Percentiles rank a stretch among this genome's conserved stretches.
These are phyloP conservation scores for Phytophthora boehmeriae DNA, from an alignment of 352 stramenopile genomes.

Conservation along the genomic window DNA sequence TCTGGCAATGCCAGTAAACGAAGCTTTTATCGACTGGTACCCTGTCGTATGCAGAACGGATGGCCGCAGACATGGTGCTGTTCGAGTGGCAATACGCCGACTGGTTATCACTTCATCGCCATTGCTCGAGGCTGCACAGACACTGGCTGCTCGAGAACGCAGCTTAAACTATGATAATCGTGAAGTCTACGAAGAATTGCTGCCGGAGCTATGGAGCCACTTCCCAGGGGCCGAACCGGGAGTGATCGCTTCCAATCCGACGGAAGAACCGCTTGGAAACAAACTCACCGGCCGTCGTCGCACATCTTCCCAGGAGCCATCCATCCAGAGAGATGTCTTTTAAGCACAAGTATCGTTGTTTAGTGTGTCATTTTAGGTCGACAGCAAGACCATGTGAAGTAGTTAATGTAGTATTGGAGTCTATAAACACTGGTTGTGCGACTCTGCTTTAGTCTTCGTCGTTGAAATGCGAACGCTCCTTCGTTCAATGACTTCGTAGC, in stretches of 20 bases:
- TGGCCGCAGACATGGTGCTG: conserved; percentile 55
- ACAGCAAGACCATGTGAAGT: conserved; percentile 6
- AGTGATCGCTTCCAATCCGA: conserved; percentile 18
- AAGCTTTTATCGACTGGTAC: conserved; percentile 74
- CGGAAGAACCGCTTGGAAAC: conserved; percentile 50
- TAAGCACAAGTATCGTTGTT: conserved; percentile 22
- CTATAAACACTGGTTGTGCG: no score
- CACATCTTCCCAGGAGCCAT: conserved; percentile 56
- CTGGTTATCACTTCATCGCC: conserved; percentile 59
- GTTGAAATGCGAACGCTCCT: no score
- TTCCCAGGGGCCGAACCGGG: conserved; percentile 47
- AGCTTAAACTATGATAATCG: conserved; percentile 60
- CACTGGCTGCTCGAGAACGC: conserved; percentile 39
- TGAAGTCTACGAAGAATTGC: conserved; percentile 41
- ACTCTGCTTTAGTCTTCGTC: no score
- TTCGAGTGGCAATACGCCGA: conserved; percentile 57
- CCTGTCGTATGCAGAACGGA: conserved; percentile 61
- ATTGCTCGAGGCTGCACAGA: conserved; percentile 55
- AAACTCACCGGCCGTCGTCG: conserved; percentile 66
- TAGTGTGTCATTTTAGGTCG: conserved; percentile 9
- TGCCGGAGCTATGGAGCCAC: conserved; percentile 67
- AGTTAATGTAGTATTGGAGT: conserved; percentile 1
- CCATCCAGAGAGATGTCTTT: conserved; percentile 65
- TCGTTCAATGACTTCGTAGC: no score
- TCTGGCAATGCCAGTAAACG: conserved; percentile 67